Evolutionary conservation across 129 eudicot genomes (phyloP), one percentile per base, ranked within the genome.

Genomic region (Chrysanthemum makinoi): DNA sequence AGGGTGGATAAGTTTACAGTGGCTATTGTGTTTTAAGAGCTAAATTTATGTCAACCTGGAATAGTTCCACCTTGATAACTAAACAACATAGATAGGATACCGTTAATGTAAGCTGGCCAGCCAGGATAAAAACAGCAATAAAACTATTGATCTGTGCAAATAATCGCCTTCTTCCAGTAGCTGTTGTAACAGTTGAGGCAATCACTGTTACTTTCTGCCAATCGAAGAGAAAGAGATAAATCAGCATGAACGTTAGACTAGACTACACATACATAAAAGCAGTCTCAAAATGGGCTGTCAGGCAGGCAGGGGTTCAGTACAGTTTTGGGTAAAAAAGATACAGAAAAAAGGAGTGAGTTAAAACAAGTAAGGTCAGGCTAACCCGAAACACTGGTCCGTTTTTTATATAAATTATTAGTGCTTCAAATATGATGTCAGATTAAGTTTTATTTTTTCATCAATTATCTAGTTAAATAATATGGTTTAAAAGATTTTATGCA

Each of bases 121-220:
- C 90, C 53, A 94, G 87, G 69, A 94, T 94, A 71, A 89, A 90
- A 76, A 94, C 72, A 69, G 99, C 99, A 80, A 87, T 94, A 53
- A 89, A 84, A 79, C 99, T 94, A 74, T 94, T 94, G 84, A 94
- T 94, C 73, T 94, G 89, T 16, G 93, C 99, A 84, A 94, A 90
- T 68, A 94, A 65, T 67, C 79, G 90, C 77, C 99, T 82, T 77
- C 97, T 82, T 58, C 82, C 97, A 6, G 85, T 83, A 74, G 99
- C 85, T 60, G 86, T 87, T 77, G 87, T 58, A 75, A 86, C 91
- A 53, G 92, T 84, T 58, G 77, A 70, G 55, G 98, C 96, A 78
- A 93, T 93, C 16, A 93, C 84, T 20, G 91, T 82, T 72, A 93
- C 98, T 85, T 93, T 93, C 98, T 93, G 87, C 83, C 85, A 85